Evolutionary conservation across 2,329 filamentous ascomycete genomes (phyloP).

Genomic region (Zasmidium cellare): DNA sequence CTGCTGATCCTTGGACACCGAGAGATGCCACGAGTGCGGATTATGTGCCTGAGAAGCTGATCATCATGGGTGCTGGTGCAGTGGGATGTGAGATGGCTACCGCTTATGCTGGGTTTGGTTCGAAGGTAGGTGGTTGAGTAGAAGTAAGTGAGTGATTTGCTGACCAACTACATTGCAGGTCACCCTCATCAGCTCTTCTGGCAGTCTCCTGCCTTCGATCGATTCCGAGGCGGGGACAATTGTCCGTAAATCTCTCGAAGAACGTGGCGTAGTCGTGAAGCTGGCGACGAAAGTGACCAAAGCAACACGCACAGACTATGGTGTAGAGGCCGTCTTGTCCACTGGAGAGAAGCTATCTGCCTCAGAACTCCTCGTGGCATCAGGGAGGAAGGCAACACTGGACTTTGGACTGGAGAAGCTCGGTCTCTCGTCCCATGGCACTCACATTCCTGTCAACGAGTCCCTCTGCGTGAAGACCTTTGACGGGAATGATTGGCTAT

Average conservation of each 20-base stretch:
- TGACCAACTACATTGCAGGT: background rate
- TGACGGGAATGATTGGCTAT: slow-evolving; percentile 4
- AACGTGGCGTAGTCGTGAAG: background rate
- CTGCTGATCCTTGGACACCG: slow-evolving; percentile 2
- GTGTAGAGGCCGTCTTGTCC: background rate
- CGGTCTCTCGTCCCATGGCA: background rate
- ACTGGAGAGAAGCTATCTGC: background rate
- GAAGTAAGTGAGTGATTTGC: no score
- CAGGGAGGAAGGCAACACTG: background rate
- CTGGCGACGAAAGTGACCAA: background rate
- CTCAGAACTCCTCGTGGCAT: slow-evolving; percentile 5
- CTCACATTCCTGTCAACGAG: background rate
- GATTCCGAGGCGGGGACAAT: background rate
- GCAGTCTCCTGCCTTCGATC: background rate
- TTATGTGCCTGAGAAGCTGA: slow-evolving; percentile 1
- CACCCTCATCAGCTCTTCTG: slow-evolving; percentile 1
- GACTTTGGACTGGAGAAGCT: slow-evolving; percentile 4
- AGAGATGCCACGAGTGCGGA: slow-evolving; percentile 3
- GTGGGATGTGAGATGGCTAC: slow-evolving; percentile 5
- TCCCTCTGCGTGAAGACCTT: slow-evolving; percentile 1
- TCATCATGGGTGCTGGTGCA: slow-evolving; percentile 3
- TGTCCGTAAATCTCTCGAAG: slow-evolving; percentile 1
- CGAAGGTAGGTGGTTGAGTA: no score
- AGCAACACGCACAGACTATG: background rate
- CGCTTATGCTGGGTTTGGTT: slow-evolving; percentile 1